Evolutionary conservation across 345 rosid genomes (phyloP), one percentile per base, ranked within the genome.

Genomic region (Acer saccharum): DNA sequence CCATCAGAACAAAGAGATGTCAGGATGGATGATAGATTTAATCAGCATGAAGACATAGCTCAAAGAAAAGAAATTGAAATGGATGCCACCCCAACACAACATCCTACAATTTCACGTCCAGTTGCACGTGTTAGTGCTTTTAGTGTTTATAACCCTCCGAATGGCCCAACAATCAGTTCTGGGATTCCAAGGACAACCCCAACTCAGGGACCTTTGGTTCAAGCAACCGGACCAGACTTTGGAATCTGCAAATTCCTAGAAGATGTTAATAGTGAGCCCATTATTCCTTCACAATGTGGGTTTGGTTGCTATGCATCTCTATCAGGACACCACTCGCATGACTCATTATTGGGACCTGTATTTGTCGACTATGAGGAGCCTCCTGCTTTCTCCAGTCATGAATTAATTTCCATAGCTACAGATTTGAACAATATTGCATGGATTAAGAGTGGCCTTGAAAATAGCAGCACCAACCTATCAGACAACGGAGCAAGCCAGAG

Each of bases 381-480:
- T 32, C 89, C 88, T 54, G 62, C 81, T 43, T 84, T 89, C 79
- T 86, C 89, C 17, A 87, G 88, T 82, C 90, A 88, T 65, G 96
- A 93, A 77, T 75, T 95, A 65, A 86, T 93, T 78, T 89, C 94
- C 73, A 78, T 92, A 74, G 97, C 97, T 21, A 90, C 97, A 0
- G 97, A 95, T 79, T 79, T 95, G 84, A 93, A 91, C 89, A 92
- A 87, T 78, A 91, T 93, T 65, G 93, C 98, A 8, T 91, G 99
- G 96, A 92, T 92, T 58, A 90, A 77, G 79, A 93, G 94, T 68
- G 92, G 92, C 29, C 92, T 93, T 50, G 92, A 90, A 78, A 89
- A 78, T 74, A 74, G 82, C 67, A 67, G 77, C 14, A 29, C 52
- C 17, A 72, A 74, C 57, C 68, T 71, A 69, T 68, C 79, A 27